Percentiles rank a stretch among this genome's conserved stretches.
These are phyloP conservation scores for Pisolithus thermaeus DNA, from an alignment of 1,284 basidiomycete genomes.

Conservation along the genomic window DNA sequence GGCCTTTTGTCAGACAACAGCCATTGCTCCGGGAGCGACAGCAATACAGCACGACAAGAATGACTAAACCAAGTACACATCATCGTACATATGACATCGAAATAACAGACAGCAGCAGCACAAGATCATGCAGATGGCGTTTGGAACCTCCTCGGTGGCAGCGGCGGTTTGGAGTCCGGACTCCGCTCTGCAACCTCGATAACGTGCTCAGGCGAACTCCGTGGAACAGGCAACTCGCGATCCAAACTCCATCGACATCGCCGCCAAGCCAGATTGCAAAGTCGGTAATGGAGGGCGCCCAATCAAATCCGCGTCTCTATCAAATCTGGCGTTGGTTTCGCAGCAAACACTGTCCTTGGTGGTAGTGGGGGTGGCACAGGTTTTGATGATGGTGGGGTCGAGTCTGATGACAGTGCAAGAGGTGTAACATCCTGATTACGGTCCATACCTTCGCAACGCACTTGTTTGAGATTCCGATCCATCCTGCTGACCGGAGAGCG, in stretches of 20 bases:
- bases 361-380: conserved; percentile 48
- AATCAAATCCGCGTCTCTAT: conserved; percentile 16
- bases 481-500: conserved; percentile 25
- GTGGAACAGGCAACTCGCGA: neutral
- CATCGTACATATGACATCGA: no score
- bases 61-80: no score
- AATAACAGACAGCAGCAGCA: no score
- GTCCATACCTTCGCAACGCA: conserved; percentile 14
- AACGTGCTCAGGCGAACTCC: neutral
- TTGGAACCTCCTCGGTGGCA: conserved; percentile 31
- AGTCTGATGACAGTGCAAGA: conserved; percentile 17
- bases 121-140: conserved; percentile 1
- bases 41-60: no score
- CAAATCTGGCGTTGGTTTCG: conserved; percentile 27
- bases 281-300: conserved; percentile 25
- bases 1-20: no score
- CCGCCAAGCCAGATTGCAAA: conserved; percentile 50
- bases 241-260: conserved; percentile 2
- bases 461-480: conserved; percentile 20
- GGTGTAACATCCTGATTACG: conserved; percentile 28
- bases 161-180: conserved; percentile 26
- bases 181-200: conserved; percentile 2
- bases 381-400: conserved; percentile 11
- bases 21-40: no score
- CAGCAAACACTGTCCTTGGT: conserved; percentile 41